Base-by-base conservation (phyloP, 306 rosid species). In the Abrus pulchellus region DNA sequence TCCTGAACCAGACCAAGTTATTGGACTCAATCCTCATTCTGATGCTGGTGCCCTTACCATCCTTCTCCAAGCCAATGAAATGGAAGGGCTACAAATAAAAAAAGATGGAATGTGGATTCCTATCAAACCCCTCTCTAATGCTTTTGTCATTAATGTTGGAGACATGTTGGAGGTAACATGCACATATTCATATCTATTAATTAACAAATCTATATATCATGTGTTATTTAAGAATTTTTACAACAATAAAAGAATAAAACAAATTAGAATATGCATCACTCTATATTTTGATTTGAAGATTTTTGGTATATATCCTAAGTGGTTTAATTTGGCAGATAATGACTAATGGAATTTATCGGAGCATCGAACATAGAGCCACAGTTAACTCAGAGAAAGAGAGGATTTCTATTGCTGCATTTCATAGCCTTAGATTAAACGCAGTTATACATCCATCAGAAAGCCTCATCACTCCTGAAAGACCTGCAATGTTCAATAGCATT, bases 61-160 rank as follows among this genome's bases (percentile, higher is more conserved):
- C 5, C 80, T 89, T 52, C 80, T 84, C 52, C 77, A 72, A 54
- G 50, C 5, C 38, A 72, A 72, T 54, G 77, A 72, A 53, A 72
- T 34, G 9, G 52, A 52, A 14, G 77, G 77, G 11, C 77, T 72
- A 5, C 50, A 72, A 72, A 38, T 72, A 53, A 72, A 64, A 78
- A 86, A 73, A 61, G 83, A 83, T 72, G 87, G 87, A 14, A 44
- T 13, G 41, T 86, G 89, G 89, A 48, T 83, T 55, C 67, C 78
- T 40, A 4, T 74, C 28, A 74, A 52, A 27, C 81, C 81, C 2
- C 52, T 77, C 30, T 0, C 65, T 20, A 64, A 77, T 77, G 63
- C 81, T 64, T 77, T 77, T 50, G 43, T 77, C 9, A 38, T 77
- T 27, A 77, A 77, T 12, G 8, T 77, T 52, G 81, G 81, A 50